Evolutionary conservation across 2,329 filamentous ascomycete genomes (phyloP).

Genomic region (Neocatenulostroma microsporum): DNA sequence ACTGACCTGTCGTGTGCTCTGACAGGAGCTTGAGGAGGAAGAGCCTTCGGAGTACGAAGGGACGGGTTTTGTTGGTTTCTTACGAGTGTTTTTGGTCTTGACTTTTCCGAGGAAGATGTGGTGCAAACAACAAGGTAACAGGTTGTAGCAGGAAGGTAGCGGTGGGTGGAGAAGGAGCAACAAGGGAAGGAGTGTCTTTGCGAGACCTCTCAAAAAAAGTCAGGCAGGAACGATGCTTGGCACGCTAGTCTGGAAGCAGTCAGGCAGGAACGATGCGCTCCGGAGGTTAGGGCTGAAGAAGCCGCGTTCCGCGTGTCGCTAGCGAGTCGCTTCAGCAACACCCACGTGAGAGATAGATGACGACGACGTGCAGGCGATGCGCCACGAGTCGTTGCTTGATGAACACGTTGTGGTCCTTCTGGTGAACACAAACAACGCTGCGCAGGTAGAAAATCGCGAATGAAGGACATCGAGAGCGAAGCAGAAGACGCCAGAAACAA

Average conservation of each 20-base stretch:
- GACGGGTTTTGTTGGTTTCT: constrained; percentile 29
- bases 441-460: background rate
- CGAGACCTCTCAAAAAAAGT: too few relatives aligned
- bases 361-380: constrained; percentile 1
- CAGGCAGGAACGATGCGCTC: too few relatives aligned
- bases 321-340: too few relatives aligned
- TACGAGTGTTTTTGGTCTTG: constrained; percentile 34
- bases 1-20: constrained; percentile 4
- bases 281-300: background rate
- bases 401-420: background rate
- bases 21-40: constrained; percentile 14
- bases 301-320: too few relatives aligned
- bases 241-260: background rate
- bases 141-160: background rate
- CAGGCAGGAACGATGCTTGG: background rate
- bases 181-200: background rate
- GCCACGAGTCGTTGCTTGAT: background rate
- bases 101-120: too few relatives aligned
- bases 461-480: constrained; percentile 2
- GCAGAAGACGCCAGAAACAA: constrained; percentile 5
- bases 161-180: constrained; percentile 1
- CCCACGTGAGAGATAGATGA: constrained; percentile 4
- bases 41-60: constrained; percentile 21
- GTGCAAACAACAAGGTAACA: constrained; percentile 11
- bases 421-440: background rate